These are phyloP conservation scores for Erucastrum elatum DNA, from an alignment of 345 rosid genomes.

Conservation along the genomic window DNA sequence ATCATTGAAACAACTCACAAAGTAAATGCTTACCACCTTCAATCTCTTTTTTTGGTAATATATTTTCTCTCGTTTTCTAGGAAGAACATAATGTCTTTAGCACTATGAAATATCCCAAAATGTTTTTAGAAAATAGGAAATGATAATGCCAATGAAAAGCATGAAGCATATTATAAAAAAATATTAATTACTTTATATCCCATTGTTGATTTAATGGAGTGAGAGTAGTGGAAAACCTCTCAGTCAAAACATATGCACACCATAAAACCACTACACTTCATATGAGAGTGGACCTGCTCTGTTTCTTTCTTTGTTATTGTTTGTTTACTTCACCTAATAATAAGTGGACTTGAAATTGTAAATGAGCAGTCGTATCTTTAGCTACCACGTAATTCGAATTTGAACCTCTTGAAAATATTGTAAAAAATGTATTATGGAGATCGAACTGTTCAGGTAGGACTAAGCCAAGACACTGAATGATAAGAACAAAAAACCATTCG, in stretches of 20 bases:
- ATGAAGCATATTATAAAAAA: constrained; percentile 7
- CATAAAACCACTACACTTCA: constrained; percentile 30
- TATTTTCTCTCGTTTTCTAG: constrained; percentile 8
- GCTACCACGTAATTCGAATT: constrained; percentile 39
- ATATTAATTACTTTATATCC: constrained; percentile 5
- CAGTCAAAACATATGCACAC: constrained; percentile 36
- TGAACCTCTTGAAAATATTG: constrained; percentile 33
- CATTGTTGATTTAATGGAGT: constrained; percentile 27
- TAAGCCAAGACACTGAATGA: constrained; percentile 32
- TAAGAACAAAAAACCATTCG: constrained; percentile 35
- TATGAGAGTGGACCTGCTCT: constrained; percentile 22
- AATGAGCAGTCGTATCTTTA: constrained; percentile 22
- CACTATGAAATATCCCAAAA: background rate
- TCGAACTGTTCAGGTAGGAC: constrained; percentile 33
- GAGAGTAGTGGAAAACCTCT: constrained; percentile 35
- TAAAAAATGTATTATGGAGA: constrained; percentile 13
- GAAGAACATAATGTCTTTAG: background rate
- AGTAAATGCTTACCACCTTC: constrained; percentile 21
- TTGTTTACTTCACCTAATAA: background rate
- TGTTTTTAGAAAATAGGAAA: background rate
- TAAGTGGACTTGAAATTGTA: constrained; percentile 23
- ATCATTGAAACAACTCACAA: constrained; percentile 39
- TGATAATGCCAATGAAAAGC: background rate
- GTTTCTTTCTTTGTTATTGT: background rate
- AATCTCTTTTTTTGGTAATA: background rate